Evolutionary conservation across 2,329 filamentous ascomycete genomes (phyloP).

Genomic region (Ceratocystis cubensis): DNA sequence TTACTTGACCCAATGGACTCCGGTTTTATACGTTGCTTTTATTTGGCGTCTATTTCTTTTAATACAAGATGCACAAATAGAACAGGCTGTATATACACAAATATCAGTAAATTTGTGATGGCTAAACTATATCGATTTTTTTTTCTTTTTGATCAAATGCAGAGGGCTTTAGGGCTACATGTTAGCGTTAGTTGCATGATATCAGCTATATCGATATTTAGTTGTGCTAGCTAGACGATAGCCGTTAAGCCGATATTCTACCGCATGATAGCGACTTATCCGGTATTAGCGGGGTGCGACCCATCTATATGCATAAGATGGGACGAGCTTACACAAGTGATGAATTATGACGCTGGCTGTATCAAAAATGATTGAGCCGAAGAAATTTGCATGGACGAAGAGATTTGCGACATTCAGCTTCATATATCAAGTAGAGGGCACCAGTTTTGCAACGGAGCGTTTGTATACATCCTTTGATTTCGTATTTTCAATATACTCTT

Average conservation of each 20-base stretch:
- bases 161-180: constrained; percentile 19
- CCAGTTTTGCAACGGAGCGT: not conserved
- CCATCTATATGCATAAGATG: constrained; percentile 13
- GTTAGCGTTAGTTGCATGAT: constrained; percentile 10
- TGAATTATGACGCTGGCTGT: constrained; percentile 17
- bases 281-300: constrained; percentile 14
- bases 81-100: constrained; percentile 3
- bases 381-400: not conserved
- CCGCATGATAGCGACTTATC: constrained; percentile 5
- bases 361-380: constrained; percentile 8
- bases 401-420: not conserved
- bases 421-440: constrained; percentile 8
- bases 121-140: not conserved
- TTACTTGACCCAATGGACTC: no score
- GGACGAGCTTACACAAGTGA: constrained; percentile 3
- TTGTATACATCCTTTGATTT: not conserved
- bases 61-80: constrained; percentile 10
- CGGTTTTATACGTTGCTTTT: no score
- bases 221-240: not conserved
- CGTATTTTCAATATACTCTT: not conserved
- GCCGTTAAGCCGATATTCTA: not conserved
- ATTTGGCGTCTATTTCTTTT: not conserved
- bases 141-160: constrained; percentile 15
- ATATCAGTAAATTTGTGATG: constrained; percentile 9
- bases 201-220: constrained; percentile 4